Evolutionary conservation across 1,139 yeast species (phyloP), one percentile per base, ranked within the genome.

Genomic region (Yamadazyma triangularis): DNA sequence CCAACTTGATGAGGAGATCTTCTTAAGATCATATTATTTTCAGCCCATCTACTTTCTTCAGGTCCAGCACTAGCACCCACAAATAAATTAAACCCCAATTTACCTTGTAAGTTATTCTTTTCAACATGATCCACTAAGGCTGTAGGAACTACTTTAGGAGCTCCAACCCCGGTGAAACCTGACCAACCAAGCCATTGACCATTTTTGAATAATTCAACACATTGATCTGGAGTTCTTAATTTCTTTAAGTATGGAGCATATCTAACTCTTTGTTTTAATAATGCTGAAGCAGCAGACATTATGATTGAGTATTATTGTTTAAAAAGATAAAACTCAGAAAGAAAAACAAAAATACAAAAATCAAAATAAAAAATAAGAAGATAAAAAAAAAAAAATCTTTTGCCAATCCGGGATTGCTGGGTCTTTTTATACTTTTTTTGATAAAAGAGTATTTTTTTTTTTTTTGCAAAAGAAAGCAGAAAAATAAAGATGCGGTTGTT

Each of bases 1-100:
- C 97, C 97, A 38, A 91, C 97, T 65, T 91, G 98, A 65, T 91
- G 97, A 22, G 98, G 98, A 15, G 96, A 81, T 64, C 98, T 81
- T 53, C 85, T 75, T 43, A 76, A 64, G 46, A 91, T 79, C 97
- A 91, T 89, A 47, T 76, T 68, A 51, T 84, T 75, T 26, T 75
- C 74, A 15, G 97, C 98, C 97, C 97, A 91, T 59, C 88, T 76
- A 32, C 87, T 76, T 63, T 91, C 98, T 57, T 88, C 96, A 18
- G 94, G 94, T 41, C 96, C 97, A 16, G 97, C 95, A 42, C 95
- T 83, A 24, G 98, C 98, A 41, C 97, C 97, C 36, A 91, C 96
- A 55, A 89, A 88, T 53, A 91, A 72, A 56, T 89, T 83, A 73
- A 91, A 91, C 26, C 78, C 87, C 35, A 87, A 60, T 56, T 89